phyloP scores from a whole-genome alignment of 2,329 filamentous ascomycete genomes.

The Xenoacremonium recifei region DNA sequence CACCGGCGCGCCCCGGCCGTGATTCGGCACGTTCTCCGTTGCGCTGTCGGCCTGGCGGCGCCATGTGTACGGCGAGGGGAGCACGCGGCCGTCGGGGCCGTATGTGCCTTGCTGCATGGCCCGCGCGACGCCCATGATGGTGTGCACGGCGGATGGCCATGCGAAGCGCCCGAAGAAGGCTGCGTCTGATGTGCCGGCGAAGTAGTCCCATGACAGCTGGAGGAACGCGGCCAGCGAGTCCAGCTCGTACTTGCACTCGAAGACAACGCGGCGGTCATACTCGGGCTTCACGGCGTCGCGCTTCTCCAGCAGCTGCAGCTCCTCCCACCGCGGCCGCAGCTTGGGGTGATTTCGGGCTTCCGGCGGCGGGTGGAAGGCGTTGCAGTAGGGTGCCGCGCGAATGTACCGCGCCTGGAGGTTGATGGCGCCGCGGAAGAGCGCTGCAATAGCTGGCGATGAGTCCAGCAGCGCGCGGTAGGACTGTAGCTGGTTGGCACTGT shows the following conservation, averaged over 20 bases:
- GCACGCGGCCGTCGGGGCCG: conserved; percentile 53
- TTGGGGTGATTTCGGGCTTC: conserved; percentile 57
- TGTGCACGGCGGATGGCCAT: conserved; percentile 72
- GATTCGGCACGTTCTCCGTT: conserved; percentile 78
- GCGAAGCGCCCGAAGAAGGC: conserved; percentile 70
- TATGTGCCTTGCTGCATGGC: conserved; percentile 77
- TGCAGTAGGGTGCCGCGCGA: conserved; percentile 76
- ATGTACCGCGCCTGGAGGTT: conserved; percentile 75
- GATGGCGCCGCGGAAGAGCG: conserved; percentile 70
- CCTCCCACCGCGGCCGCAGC: too few relatives aligned
- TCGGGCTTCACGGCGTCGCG: conserved; percentile 58
- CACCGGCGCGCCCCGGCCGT: conserved; percentile 77
- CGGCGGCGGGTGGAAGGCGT: conserved; percentile 86
- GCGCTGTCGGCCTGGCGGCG: conserved; percentile 67
- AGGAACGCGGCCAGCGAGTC: conserved; percentile 89
- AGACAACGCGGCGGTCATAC: conserved; percentile 69
- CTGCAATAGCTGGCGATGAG: conserved; percentile 55
- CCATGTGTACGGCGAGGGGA: conserved; percentile 70
- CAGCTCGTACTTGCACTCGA: conserved; percentile 96
- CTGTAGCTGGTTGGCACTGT: conserved; percentile 79
- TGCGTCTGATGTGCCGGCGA: conserved; percentile 67
- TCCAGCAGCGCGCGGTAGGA: conserved; percentile 66
- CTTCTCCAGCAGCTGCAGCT: conserved; percentile 16
- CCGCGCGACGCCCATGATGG: conserved; percentile 65
- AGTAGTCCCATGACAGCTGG: conserved; percentile 77